Percentiles rank a stretch among this genome's conserved stretches.
These are phyloP conservation scores for Leucaena leucocephala DNA, from an alignment of 306 rosid species.

Conservation along the genomic window DNA sequence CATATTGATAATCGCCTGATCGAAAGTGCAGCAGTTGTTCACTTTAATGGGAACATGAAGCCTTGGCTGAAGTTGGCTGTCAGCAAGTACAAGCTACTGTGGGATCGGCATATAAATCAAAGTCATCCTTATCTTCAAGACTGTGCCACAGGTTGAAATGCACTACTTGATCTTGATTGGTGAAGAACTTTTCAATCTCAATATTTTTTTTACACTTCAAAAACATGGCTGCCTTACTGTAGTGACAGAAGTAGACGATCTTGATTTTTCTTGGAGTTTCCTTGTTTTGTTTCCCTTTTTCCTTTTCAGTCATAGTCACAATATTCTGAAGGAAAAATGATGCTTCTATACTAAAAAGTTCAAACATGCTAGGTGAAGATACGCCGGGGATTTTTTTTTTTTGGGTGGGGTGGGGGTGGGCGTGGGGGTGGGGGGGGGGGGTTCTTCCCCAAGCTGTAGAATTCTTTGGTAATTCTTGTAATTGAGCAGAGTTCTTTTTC, in stretches of 20 bases:
- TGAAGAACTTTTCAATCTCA: constrained; percentile 42
- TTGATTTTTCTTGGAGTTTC: constrained; percentile 54
- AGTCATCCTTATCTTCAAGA: constrained; percentile 72
- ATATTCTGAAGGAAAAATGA: constrained; percentile 42
- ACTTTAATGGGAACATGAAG: constrained; percentile 92
- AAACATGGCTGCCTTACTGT: constrained; percentile 42
- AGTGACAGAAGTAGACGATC: constrained; percentile 67
- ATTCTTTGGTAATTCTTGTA: constrained; percentile 47
- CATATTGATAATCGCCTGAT: constrained; percentile 76
- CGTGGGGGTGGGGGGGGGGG: constrained; percentile 34
- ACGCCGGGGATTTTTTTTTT: constrained; percentile 31
- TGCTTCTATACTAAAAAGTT: constrained; percentile 53
- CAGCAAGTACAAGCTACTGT: constrained; percentile 79
- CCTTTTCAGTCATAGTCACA: constrained; percentile 35
- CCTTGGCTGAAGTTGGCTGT: constrained; percentile 93
- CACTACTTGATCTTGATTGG: constrained; percentile 45
- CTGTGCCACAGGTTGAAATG: constrained; percentile 66
- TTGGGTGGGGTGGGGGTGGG: no score
- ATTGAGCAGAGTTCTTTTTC: no score
- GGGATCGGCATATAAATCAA: constrained; percentile 77
- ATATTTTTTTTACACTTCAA: constrained; percentile 18
- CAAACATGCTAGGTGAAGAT: constrained; percentile 49
- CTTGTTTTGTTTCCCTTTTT: background rate
- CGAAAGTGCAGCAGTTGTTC: constrained; percentile 90
- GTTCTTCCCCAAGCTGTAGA: constrained; percentile 49